Base-by-base conservation (phyloP, 495 filamentous ascomycete genomes). In the Friedmanniomyces endolithicus region DNA sequence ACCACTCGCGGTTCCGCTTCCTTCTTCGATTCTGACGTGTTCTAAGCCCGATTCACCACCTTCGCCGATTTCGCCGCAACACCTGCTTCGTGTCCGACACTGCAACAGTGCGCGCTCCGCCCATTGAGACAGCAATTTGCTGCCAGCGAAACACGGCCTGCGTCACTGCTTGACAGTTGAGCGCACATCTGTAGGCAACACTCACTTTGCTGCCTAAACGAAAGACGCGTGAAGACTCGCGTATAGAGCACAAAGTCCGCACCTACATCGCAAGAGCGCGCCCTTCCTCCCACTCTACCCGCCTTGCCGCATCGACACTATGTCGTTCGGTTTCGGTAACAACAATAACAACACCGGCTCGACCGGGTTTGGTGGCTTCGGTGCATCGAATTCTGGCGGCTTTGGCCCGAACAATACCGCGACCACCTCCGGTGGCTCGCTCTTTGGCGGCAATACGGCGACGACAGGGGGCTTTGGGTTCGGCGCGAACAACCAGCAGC, bases 361-460 rank as follows among this genome's bases (percentile, higher is more conserved):
- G 14, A 23, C n/a, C 40, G 44, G 19, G 1, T 50, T 51, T 58
- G 86, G 86, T 43, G 72, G 72, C 7, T 79, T 79, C 58, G 74
- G 73, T 24, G 53, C 52, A 43, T 68, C 65, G 9, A 75, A 66
- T 48, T 70, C 75, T 25, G 64, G 62, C 48, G 74, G 72, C 27
- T 76, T 84, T 65, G 79, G 79, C 52, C 57, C 74, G 17, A 81
- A 71, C 61, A 76, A 74, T 57, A 66, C 63, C 55, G 24, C 44
- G 17, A 66, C 68, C 35, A 40, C 53, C 9, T 45, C 53, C 17
- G 53, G 54, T 22, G 43, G 50, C 50, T 63, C 50, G 14, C 44
- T 60, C 23, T 61, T 61, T 51, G 57, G 53, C 35, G 62, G 50
- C 8, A 49, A 54, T 34, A 56, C 59, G 7, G 48, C 59, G 4